A percentile compares a stretch with the other conserved stretches of the same genome.
Evolutionary conservation across 164 flowering plant species (phyloP).

Genomic region (Vitis riparia): DNA sequence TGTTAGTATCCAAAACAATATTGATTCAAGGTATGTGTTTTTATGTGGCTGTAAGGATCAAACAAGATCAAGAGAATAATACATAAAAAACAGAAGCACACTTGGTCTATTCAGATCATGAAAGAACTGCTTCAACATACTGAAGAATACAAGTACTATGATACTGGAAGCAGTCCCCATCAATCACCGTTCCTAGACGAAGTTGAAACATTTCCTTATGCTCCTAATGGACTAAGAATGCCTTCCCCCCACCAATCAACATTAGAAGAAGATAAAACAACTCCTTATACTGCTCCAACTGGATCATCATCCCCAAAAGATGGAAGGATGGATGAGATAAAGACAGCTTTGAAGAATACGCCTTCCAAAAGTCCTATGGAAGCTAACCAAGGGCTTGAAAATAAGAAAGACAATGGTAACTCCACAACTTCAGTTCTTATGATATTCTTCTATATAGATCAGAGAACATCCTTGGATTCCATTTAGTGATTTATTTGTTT

Average conservation of each 20-base stretch:
- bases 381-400: neutral
- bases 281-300: neutral
- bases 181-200: neutral
- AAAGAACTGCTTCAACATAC: neutral
- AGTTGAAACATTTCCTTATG: too few relatives aligned
- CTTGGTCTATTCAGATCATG: conserved; percentile 5
- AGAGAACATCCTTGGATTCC: too few relatives aligned
- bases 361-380: neutral
- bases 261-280: neutral
- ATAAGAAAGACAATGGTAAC: neutral
- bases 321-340: too few relatives aligned
- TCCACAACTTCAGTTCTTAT: too few relatives aligned
- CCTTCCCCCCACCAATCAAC: too few relatives aligned
- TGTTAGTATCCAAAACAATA: too few relatives aligned
- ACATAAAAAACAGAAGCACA: neutral
- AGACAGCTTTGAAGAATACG: too few relatives aligned
- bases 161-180: neutral
- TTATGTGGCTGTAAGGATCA: neutral
- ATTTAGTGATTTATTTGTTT: too few relatives aligned
- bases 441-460: too few relatives aligned
- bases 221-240: too few relatives aligned
- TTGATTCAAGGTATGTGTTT: neutral
- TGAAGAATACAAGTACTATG: neutral
- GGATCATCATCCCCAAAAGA: too few relatives aligned
- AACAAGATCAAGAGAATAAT: neutral